Evolutionary conservation across 225 moss, liverwort and hornwort species (phyloP).

Genomic region (Sphagnum tenellum): DNA sequence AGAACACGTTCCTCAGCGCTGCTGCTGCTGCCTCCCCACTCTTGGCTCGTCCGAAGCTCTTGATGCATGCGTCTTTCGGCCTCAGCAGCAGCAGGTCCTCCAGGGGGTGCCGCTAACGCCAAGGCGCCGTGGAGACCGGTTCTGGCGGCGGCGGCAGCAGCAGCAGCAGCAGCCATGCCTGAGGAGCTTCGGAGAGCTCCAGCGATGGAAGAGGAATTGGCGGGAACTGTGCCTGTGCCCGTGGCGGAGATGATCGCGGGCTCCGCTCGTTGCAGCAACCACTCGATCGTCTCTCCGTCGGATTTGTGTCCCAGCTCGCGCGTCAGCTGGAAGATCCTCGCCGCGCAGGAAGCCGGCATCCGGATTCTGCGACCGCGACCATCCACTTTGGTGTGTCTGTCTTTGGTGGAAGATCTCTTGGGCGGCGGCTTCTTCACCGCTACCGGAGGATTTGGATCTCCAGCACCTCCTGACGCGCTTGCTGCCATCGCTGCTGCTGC

Average conservation of each 20-base stretch:
- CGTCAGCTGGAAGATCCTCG: constrained; percentile 97
- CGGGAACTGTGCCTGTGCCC: constrained; percentile 90
- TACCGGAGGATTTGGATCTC: constrained; percentile 37
- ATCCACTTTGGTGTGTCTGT: constrained; percentile 96
- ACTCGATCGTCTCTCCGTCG: constrained; percentile 97
- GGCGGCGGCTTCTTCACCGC: constrained; percentile 81
- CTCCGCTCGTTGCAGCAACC: constrained; percentile 96
- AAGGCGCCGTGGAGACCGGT: constrained; percentile 19
- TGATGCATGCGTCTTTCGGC: constrained; percentile 51
- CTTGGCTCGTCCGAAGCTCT: constrained; percentile 48
- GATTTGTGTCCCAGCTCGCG: constrained; percentile 96
- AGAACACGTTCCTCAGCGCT: constrained; percentile 65
- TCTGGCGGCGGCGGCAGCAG: constrained; percentile 3
- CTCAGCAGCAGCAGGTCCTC: constrained; percentile 68
- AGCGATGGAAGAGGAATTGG: constrained; percentile 52
- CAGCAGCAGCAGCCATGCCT: constrained; percentile 49
- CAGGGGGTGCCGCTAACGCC: constrained; percentile 37
- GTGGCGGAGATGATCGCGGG: constrained; percentile 85
- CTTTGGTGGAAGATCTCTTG: constrained; percentile 94
- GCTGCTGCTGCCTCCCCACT: constrained; percentile 32
- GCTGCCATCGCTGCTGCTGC: too few relatives aligned
- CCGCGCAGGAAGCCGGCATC: constrained; percentile 97
- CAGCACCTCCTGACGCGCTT: constrained; percentile 3
- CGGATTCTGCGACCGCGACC: constrained; percentile 96
- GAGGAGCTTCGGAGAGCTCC: constrained; percentile 73